Conservation (phyloP, 495 filamentous ascomycete genomes). For the Bacidia gigantensis region DNA sequence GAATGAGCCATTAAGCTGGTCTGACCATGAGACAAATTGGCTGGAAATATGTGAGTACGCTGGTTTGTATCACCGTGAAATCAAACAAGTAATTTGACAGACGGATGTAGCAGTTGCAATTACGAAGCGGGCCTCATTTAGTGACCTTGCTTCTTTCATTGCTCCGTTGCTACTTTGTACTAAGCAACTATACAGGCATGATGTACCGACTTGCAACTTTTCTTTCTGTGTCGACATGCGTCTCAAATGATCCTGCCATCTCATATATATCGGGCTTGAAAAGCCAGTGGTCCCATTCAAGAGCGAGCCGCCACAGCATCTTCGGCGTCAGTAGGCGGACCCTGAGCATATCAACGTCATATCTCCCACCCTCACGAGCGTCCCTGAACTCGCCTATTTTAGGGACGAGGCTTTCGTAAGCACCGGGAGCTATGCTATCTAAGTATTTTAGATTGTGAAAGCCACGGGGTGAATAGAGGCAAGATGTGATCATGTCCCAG, state of each 20-base stretch:
- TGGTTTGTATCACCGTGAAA: too few species aligned
- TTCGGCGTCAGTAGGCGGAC: conserved; percentile 20
- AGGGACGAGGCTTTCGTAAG: conserved; percentile 21
- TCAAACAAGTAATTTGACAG: too few species aligned
- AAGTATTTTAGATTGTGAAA: conserved; percentile 11
- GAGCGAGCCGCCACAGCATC: conserved; percentile 21
- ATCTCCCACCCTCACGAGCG: conserved; percentile 22
- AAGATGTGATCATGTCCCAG: conserved; percentile 9
- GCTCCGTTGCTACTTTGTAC: background rate
- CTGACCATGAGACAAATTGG: too few species aligned
- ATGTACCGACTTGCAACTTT: background rate
- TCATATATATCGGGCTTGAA: conserved; percentile 20
- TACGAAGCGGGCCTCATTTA: too few species aligned
- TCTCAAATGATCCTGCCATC: conserved; percentile 1
- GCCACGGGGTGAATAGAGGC: conserved; percentile 8
- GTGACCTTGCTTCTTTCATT: too few species aligned
- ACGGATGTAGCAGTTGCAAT: too few species aligned
- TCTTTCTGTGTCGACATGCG: background rate
- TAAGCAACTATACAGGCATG: background rate
- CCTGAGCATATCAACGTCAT: conserved; percentile 19
- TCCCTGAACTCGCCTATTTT: conserved; percentile 19
- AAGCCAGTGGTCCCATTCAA: conserved; percentile 26
- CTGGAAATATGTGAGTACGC: too few species aligned
- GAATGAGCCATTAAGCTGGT: too few species aligned
- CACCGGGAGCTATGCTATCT: conserved; percentile 21